These are phyloP conservation scores for Chaetothyriales sp. DNA, from an alignment of 2,329 filamentous ascomycete species.

Conservation along the genomic window DNA sequence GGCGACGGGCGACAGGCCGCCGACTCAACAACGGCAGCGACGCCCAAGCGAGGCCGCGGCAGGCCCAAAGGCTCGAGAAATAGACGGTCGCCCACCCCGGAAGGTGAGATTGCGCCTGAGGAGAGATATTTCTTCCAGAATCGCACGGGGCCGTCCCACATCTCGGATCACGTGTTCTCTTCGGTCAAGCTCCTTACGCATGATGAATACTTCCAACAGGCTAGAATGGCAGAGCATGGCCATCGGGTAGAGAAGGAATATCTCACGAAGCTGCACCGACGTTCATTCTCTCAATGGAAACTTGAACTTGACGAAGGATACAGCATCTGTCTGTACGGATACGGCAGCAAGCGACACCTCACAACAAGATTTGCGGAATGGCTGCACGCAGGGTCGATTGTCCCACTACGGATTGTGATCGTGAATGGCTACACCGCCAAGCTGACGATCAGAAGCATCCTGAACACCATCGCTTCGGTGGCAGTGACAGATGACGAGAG, in stretches of 20 bases:
- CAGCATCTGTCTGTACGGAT: conserved; percentile 82
- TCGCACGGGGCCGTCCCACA: conserved; percentile 64
- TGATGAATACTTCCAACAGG: conserved; percentile 72
- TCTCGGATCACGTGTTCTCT: conserved; percentile 71
- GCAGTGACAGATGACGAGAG: conserved; percentile 29
- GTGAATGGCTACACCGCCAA: conserved; percentile 64
- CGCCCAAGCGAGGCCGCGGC: conserved; percentile 40
- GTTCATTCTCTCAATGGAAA: conserved; percentile 79
- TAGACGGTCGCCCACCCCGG: conserved; percentile 62
- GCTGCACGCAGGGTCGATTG: conserved; percentile 37
- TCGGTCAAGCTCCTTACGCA: conserved; percentile 67
- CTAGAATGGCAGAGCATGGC: conserved; percentile 51
- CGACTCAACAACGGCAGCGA: conserved; percentile 34
- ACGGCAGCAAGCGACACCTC: conserved; percentile 72
- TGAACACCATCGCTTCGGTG: conserved; percentile 50
- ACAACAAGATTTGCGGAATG: conserved; percentile 63
- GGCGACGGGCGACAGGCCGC: conserved; percentile 17
- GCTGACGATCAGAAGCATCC: conserved; percentile 32
- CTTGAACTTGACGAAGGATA: conserved; percentile 83
- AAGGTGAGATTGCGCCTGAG: conserved; percentile 68
- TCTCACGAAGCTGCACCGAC: conserved; percentile 59
- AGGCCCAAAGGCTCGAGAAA: conserved; percentile 44
- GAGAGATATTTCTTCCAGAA: conserved; percentile 93
- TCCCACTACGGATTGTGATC: conserved; percentile 51
- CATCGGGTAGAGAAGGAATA: conserved; percentile 58